Evolutionary conservation across 257 asterid species (phyloP).

Genomic region (Nicotiana sylvestris): DNA sequence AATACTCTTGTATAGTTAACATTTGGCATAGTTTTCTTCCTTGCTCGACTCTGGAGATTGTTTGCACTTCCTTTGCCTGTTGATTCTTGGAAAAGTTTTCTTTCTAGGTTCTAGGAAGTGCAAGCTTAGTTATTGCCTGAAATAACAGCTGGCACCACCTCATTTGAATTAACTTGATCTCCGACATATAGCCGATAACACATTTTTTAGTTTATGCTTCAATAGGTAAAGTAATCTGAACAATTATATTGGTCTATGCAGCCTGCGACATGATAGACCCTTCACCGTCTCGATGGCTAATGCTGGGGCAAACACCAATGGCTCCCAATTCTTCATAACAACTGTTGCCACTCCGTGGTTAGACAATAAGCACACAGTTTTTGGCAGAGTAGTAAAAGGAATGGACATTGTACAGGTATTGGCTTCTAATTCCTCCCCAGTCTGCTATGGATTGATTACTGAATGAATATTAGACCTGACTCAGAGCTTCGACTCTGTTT

Average conservation of each 20-base stretch:
- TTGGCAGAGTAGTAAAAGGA: slow-evolving; percentile 91
- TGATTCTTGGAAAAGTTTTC: not conserved
- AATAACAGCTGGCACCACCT: not conserved
- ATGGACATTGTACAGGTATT: slow-evolving; percentile 98
- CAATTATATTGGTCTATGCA: slow-evolving; percentile 37
- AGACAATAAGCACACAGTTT: slow-evolving; percentile 98
- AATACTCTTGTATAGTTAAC: not conserved
- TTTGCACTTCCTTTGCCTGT: not conserved
- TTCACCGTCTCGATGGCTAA: slow-evolving; percentile 97
- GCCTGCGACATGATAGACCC: slow-evolving; percentile 95
- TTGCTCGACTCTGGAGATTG: not conserved
- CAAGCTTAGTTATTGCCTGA: not conserved
- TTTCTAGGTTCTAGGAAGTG: not conserved
- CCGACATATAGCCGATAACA: not conserved
- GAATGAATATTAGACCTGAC: not conserved
- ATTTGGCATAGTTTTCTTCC: not conserved
- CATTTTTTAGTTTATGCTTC: slow-evolving; percentile 4
- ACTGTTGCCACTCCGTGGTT: slow-evolving; percentile 99
- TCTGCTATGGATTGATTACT: not conserved
- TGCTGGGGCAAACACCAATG: slow-evolving; percentile 97
- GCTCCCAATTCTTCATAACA: slow-evolving; percentile 91
- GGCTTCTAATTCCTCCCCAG: not conserved
- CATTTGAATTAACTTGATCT: not conserved
- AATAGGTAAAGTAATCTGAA: not conserved
- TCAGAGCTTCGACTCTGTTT: not conserved